Evolutionary conservation across 2,329 filamentous ascomycete species (phyloP), one percentile per base, ranked within the genome.

Genomic region (Aureobasidium sp.): DNA sequence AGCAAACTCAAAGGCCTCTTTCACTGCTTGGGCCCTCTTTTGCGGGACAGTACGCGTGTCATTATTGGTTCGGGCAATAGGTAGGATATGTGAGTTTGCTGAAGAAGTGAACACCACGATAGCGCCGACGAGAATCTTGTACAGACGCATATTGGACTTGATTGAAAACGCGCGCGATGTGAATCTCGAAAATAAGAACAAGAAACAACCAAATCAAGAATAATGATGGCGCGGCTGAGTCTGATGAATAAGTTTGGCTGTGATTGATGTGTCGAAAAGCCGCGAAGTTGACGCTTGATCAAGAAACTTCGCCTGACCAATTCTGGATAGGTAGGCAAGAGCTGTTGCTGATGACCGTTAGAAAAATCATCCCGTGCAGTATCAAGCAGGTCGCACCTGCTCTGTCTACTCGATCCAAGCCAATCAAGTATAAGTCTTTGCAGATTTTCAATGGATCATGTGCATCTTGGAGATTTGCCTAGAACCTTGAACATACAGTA

Each of bases 1-100:
- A 2, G 88, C 86, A 67, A 81, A 81, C 62, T 82, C 78, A 68
- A 92, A 93, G 0, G 85, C 85, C 59, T 84, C 81, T 70, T 85
- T 87, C 59, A 92, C 83, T 1, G 84, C 83, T 53, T 79, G 36
- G 7, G 50, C 50, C 25, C 50, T 54, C 14, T 21, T 29, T 4
- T n/a, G n/a, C 9, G 50, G 21, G 14, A 42, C n/a, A 5, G 13
- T 27, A 13, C 21, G 49, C 5, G 21, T 32, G 36, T 54, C 14
- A 25, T 41, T 53, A 10, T 29, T 27, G n/a, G 8, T n/a, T 13
- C 27, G 37, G 11, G 13, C 10, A 6, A 11, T 11, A 37, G 25
- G 37, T 8, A 27, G 37, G 8, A 6, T 13, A 7, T 29, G 34
- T 8, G 50, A 42, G 27, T 25, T 27, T 42, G 16, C 37, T 8